Base-by-base conservation (phyloP, 1,139 yeast genomes). In the Saccharomyces hybrid region DNA sequence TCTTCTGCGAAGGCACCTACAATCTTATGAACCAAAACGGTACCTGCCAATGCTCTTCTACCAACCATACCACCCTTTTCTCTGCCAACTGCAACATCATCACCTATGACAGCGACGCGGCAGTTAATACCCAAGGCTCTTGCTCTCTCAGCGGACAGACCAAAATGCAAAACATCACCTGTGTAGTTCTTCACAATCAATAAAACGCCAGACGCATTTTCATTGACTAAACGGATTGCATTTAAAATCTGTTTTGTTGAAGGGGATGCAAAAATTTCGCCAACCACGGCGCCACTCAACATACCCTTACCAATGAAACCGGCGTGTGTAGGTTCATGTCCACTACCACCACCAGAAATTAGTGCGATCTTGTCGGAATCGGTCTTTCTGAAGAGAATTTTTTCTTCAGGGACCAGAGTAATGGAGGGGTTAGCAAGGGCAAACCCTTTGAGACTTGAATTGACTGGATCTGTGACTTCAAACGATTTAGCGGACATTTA, bases 301-400 rank as follows among this genome's bases (percentile, higher is more conserved):
- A 86, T 74, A 52, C 93, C 93, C 28, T 80, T 77, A 5, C 97
- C 97, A 13, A 91, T 93, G 67, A 82, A 90, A 0, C 96, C 97
- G 4, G 88, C 93, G 66, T 90, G 96, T 7, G 91, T 77, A 31
- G 97, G 97, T 71, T 91, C 97, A 68, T 91, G 98, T 42, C 98
- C 98, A 8, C 93, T 84, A 31, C 98, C 98, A 54, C 98, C 98
- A 55, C 97, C 96, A 49, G 96, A 84, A 28, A 91, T 73, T 53
- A 91, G 64, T 3, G 89, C 79, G 49, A 90, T 85, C 63, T 85
- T 84, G 29, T 73, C 71, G 47, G 62, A 56, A 11, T 66, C 61
- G n/a, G 70, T 71, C 38, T 63, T 60, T 53, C 76, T 68, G 72
- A 76, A 85, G 11, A 88, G 80, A 1, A 88, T 86, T 60, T 82